phyloP scores from a whole-genome alignment of 2,329 filamentous ascomycete species.

The Bimuria novae-zelandiae region DNA sequence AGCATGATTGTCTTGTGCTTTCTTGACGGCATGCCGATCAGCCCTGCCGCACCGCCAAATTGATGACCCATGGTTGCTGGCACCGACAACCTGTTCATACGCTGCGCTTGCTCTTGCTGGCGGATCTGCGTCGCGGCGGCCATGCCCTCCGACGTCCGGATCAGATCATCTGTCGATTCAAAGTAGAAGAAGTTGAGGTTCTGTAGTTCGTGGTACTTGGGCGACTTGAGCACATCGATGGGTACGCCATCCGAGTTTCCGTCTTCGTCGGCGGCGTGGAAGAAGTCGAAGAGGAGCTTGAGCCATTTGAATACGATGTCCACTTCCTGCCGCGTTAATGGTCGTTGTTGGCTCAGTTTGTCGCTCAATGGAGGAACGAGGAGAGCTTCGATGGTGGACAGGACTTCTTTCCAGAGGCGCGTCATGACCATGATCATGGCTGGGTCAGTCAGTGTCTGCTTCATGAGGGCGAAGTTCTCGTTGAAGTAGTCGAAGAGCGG shows the following conservation, averaged over 20 bases:
- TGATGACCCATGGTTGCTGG: conserved; percentile 62
- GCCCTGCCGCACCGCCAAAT: conserved; percentile 54
- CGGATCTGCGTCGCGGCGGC: conserved; percentile 81
- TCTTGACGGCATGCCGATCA: conserved; percentile 65
- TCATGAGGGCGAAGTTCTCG: conserved; percentile 99
- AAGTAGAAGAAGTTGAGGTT: conserved; percentile 99
- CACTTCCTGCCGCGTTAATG: conserved; percentile 82
- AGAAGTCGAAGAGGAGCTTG: conserved; percentile 87
- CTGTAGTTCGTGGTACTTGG: conserved; percentile 97
- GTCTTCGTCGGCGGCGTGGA: conserved; percentile 88
- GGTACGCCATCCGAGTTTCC: conserved; percentile 87
- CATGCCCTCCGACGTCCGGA: conserved; percentile 96
- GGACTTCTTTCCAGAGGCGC: conserved; percentile 94
- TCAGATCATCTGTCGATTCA: conserved; percentile 85
- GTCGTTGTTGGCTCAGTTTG: conserved; percentile 84
- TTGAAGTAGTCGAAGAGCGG: conserved; percentile 94
- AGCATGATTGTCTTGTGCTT: conserved; percentile 76
- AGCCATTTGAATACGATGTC: conserved; percentile 97
- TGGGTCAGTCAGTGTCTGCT: conserved; percentile 87
- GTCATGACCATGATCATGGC: conserved; percentile 99
- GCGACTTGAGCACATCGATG: conserved; percentile 88
- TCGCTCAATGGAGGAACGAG: conserved; percentile 94
- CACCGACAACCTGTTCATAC: conserved; percentile 71
- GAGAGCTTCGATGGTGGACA: conserved; percentile 86
- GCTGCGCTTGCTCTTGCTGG: conserved; percentile 64